Evolutionary conservation across 106 monocot genomes (phyloP), one percentile per base, ranked within the genome.

Genomic region (Xerophyta viscosa): DNA sequence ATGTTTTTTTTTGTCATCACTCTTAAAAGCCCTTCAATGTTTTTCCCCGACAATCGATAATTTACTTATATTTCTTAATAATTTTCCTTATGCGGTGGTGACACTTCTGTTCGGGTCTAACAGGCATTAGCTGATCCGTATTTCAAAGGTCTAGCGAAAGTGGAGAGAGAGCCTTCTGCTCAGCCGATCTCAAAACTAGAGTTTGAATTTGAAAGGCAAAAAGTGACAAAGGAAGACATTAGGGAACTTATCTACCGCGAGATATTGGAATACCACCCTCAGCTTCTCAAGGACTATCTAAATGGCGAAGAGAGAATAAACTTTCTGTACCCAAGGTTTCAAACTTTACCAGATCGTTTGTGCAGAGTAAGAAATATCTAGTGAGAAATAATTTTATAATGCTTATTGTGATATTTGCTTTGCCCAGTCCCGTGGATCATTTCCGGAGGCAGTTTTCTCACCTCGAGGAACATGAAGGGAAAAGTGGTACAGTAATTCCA

Each of bases 211-310:
- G 78, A 78, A 54, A 44, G 72, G 20, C 56, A 49, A 17, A 72
- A 52, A 29, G 72, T 72, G 17, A 78, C 67, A 14, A 78, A 78
- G 48, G 72, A 78, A 27, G 78, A 68, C 24, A 56, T 78, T 10
- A 46, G 72, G 46, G 78, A 72, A 41, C 72, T 72, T 44, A 78
- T 78, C 31, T 78, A 67, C 49, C 54, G 41, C 17, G 78, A 78
- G 29, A 78, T 78, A 24, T 61, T 78, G 54, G 72, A 78, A 36
- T 78, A 78, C 33, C 72, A 78, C 64, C 78, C 78, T 45, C 72
- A 72, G 29, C 45, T 78, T 14, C 67, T 63, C 27, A 72, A 72
- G 53, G 78, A 72, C 29, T 68, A 72, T 20, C 25, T n/a, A 0
- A 72, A 51, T 49, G 67, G 78, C 26, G 54, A 67, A 8, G 72